Base-by-base conservation (phyloP, 2,329 filamentous ascomycete species). In the Aspergillus felis region DNA sequence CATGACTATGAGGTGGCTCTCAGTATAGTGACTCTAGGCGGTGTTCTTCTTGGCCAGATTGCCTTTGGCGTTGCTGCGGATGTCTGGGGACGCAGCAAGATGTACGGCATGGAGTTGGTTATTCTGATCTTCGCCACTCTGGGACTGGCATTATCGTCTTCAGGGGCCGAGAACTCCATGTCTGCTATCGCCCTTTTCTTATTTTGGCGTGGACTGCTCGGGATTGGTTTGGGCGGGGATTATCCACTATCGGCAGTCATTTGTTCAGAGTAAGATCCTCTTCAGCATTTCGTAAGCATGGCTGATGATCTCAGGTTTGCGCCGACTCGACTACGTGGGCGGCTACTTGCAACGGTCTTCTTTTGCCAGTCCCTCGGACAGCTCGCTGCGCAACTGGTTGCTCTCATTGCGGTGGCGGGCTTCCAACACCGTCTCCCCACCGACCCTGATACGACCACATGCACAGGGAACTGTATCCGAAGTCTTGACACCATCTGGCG, bases 341-440 rank as follows among this genome's bases (percentile, higher is more conserved):
- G 88, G 62, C 93, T 93, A 87, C 91, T 93, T 85, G 88, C 86
- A 44, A 82, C 88, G 24, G 90, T 93, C 55, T 93, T 93, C 68
- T 88, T 89, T 66, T 92, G 91, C 87, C 90, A 94, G 73, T 89
- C 90, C 63, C 81, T 92, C 51, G 90, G 90, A 22, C 89, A 93
- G 74, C 84, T 92, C 51, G 80, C 79, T 25, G 89, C 87, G 51
- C 88, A 88, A 53, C 82, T 92, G 42, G 81, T 93, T 62, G 87
- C 90, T 73, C 79, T 93, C 50, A 88, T 92, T 68, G 82, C 88
- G 57, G 87, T 87, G 0, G 78, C 85, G 20, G 87, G 86, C 51
- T 91, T 91, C 79, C 57, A 53, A 20, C 54, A 58, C 49, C 46
- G 20, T 24, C 51, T 64, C 3, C 46, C 54, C 3, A 25, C 46